These are phyloP conservation scores for Alisma plantagoaquatica DNA, from an alignment of 106 monocot species.

Conservation along the genomic window DNA sequence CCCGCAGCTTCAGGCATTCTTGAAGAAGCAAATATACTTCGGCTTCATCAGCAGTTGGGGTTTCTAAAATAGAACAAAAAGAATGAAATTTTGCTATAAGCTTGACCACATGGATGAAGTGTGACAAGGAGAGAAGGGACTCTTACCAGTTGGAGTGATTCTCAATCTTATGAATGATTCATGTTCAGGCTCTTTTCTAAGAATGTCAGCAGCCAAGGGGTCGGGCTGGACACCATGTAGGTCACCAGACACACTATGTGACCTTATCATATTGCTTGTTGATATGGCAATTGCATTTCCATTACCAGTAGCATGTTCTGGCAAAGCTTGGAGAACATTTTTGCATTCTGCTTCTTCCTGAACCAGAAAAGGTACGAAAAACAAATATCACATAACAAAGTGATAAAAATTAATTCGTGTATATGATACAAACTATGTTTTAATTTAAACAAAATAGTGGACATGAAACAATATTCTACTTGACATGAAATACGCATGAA, in stretches of 20 bases:
- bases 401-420: no score
- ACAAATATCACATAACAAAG: no score
- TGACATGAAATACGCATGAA: no score
- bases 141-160: constrained; percentile 78
- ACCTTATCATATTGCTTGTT: constrained; percentile 55
- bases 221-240: constrained; percentile 90
- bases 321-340: constrained; percentile 26
- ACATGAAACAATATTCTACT: no score
- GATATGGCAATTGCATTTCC: constrained; percentile 50
- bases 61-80: constrained; percentile 56
- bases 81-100: no score
- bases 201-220: constrained; percentile 91
- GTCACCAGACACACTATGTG: constrained; percentile 87
- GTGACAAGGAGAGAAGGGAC: no score
- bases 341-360: constrained; percentile 39
- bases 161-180: constrained; percentile 71
- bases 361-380: not conserved
- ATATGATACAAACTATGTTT: no score
- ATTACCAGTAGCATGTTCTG: constrained; percentile 36
- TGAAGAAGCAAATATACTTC: constrained; percentile 90
- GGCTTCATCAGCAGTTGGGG: constrained; percentile 64
- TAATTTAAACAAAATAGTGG: no score
- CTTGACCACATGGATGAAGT: no score
- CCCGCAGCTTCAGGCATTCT: constrained; percentile 68
- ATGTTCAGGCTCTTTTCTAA: constrained; percentile 93